A percentile compares a stretch with the other conserved stretches of the same genome.
phyloP scores from a whole-genome alignment of 306 rosid genomes.

The Urtica urens region DNA sequence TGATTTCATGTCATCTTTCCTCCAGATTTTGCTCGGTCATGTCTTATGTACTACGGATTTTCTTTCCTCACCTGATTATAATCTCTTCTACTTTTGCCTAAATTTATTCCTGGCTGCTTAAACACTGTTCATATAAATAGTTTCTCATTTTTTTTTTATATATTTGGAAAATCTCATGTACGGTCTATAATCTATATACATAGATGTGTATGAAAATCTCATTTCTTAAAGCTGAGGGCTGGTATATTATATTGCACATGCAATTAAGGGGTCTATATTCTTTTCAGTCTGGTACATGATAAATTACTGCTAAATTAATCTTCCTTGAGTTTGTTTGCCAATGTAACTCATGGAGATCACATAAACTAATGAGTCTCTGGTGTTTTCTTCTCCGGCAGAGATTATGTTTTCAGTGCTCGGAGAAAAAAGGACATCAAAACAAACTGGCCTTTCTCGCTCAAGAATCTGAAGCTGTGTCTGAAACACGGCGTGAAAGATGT shows the following conservation, averaged over 20 bases:
- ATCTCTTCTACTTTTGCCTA: constrained; percentile 11
- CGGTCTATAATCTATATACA: neutral
- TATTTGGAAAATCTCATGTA: neutral
- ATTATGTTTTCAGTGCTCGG: constrained; percentile 44
- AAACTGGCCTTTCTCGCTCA: constrained; percentile 49
- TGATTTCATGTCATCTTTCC: constrained; percentile 32
- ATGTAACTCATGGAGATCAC: neutral
- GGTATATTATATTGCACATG: constrained; percentile 3
- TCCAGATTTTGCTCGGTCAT: neutral
- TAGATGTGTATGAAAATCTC: constrained; percentile 1
- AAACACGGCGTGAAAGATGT: constrained; percentile 41
- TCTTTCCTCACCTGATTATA: constrained; percentile 11
- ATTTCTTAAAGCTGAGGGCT: constrained; percentile 1
- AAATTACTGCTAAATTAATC: neutral
- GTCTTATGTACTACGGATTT: constrained; percentile 7
- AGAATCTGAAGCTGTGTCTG: constrained; percentile 42
- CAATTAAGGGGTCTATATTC: constrained; percentile 13
- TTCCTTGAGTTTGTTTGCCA: neutral
- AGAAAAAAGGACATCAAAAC: constrained; percentile 37
- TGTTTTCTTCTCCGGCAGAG: constrained; percentile 24
- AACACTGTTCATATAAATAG: constrained; percentile 12
- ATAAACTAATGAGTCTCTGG: neutral
- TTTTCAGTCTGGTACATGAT: neutral
- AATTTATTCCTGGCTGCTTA: constrained; percentile 15
- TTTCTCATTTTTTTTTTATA: neutral